These are phyloP conservation scores for Akanthomyces muscarius DNA, from an alignment of 2,329 filamentous ascomycete genomes.

Conservation along the genomic window DNA sequence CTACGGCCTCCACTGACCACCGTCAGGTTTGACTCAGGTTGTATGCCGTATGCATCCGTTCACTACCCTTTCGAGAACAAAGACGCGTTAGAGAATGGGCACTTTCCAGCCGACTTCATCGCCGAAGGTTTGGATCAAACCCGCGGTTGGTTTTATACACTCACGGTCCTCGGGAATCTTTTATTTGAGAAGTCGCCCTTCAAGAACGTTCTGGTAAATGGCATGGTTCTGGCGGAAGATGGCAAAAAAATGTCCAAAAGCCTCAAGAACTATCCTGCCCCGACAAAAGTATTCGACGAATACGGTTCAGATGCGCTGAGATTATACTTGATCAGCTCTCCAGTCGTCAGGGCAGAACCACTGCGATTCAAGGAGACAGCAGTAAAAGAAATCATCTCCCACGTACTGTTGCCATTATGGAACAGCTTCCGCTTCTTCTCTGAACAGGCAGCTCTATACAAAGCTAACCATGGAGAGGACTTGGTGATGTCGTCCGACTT, in stretches of 20 bases:
- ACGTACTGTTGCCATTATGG: conserved; percentile 27
- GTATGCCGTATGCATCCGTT: conserved; percentile 50
- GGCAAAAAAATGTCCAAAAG: conserved; percentile 30
- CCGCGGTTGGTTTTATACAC: conserved; percentile 29
- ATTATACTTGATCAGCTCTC: conserved; percentile 28
- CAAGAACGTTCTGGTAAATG: conserved; percentile 27
- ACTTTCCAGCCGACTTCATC: conserved; percentile 28
- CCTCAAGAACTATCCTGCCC: conserved; percentile 28
- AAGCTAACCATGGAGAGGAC: conserved; percentile 22
- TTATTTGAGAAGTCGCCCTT: conserved; percentile 26
- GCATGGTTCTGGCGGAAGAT: conserved; percentile 27
- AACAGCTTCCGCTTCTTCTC: conserved; percentile 28
- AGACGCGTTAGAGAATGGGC: conserved; percentile 21
- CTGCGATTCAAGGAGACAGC: conserved; percentile 27
- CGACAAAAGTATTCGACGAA: conserved; percentile 21
- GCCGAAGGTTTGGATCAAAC: conserved; percentile 28
- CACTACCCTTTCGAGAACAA: conserved; percentile 27
- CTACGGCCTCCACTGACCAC: neutral
- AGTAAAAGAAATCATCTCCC: conserved; percentile 25
- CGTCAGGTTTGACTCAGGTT: conserved; percentile 73
- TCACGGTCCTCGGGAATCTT: conserved; percentile 26
- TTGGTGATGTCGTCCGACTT: conserved; percentile 21
- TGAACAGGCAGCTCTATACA: conserved; percentile 24
- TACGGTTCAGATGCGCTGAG: conserved; percentile 27
- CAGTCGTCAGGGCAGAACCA: conserved; percentile 26